Evolutionary conservation across 2,329 filamentous ascomycete species (phyloP), one percentile per base, ranked within the genome.

Genomic region (Arthrobotrys musiformis): DNA sequence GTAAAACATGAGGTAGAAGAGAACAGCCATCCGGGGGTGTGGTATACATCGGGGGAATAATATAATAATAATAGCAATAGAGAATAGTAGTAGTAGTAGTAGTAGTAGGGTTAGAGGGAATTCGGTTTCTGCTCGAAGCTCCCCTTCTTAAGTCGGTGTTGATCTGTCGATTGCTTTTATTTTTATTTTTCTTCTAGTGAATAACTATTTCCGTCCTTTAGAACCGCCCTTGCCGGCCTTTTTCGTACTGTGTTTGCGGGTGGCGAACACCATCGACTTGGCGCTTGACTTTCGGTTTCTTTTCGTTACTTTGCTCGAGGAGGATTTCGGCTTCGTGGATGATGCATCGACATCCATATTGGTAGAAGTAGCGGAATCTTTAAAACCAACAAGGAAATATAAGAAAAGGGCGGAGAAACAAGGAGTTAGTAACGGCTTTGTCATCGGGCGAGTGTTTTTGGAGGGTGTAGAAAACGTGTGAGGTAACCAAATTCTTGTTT

Each of bases 371-470:
- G 28, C 66, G 66, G 73, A 60, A 68, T 77, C 73, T 77, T 76
- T 69, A 76, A 28, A 77, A 77, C 66, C 50, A 77, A 56, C 56
- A 77, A 70, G 48, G 52, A 76, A 77, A 77, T 77, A 77, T 77
- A 77, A 67, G 73, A 76, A 69, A 70, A 66, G 63, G 64, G 52
- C 42, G 33, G 60, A 69, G 60, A 64, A 64, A 52, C 8, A 60
- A 60, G 66, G 50, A 70, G 73, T 77, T 77, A 77, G 73, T 70
- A 77, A 77, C 66, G 66, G 73, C 60, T 77, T 76, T 70, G 60
- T 48, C 52, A 30, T 75, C 54, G 50, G 50, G 73, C 73, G 40
- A 60, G 40, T 63, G 9, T 66, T n/a, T 56, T 50, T 77, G 66
- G 73, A 77, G 72, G 72, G 73, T 77, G 54, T n/a, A 30, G 73